A percentile compares a stretch with the other conserved stretches of the same genome.
These are phyloP conservation scores for Aspergillus fumigatus DNA, from an alignment of 2,329 filamentous ascomycete genomes.

Conservation along the genomic window DNA sequence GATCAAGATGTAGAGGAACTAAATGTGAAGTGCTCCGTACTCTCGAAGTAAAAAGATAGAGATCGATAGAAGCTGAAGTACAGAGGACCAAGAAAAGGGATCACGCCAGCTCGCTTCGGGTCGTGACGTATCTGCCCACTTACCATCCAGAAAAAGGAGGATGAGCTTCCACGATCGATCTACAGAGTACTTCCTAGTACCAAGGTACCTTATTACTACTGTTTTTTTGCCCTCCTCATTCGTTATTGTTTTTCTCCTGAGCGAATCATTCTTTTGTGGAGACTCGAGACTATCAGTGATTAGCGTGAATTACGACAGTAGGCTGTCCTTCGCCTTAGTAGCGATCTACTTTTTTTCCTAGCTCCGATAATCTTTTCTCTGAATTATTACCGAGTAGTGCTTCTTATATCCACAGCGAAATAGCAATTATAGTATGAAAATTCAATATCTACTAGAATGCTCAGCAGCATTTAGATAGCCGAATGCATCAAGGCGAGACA, in stretches of 20 bases:
- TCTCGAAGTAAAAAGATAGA: not conserved
- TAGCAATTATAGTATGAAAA: not conserved
- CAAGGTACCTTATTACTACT: no score
- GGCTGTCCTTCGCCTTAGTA: not conserved
- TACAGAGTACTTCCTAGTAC: not conserved
- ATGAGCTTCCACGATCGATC: not conserved
- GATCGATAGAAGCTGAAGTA: not conserved
- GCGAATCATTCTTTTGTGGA: no score
- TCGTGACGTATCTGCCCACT: not conserved
- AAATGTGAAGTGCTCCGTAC: not conserved
- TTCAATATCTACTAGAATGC: not conserved
- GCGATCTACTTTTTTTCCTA: not conserved
- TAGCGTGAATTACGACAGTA: not conserved
- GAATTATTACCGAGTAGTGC: not conserved
- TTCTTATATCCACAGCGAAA: not conserved
- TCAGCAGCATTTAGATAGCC: not conserved
- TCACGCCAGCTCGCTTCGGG: not conserved
- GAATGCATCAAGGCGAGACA: not conserved
- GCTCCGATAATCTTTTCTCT: not conserved
- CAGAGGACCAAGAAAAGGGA: not conserved
- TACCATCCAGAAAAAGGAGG: not conserved
- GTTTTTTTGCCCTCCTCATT: no score
- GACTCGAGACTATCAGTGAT: not conserved
- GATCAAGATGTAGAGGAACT: not conserved
- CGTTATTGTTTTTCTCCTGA: no score